Percentiles rank a stretch among this genome's conserved stretches.
Evolutionary conservation across 495 filamentous ascomycete species (phyloP).

Genomic region (Durotheca rogersii): DNA sequence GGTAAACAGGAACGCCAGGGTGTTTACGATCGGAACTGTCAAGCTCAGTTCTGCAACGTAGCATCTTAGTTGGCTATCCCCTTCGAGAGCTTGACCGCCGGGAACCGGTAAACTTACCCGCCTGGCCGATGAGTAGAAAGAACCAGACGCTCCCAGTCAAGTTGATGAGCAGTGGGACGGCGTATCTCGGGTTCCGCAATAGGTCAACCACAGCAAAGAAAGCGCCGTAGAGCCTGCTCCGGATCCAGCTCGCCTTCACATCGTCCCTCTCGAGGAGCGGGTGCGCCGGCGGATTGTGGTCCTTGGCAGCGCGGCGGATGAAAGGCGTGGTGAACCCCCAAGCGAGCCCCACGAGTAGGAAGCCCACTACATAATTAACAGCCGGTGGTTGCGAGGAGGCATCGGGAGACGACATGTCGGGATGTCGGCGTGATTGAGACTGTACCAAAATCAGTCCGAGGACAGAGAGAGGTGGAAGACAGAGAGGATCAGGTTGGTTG

Average conservation of each 20-base stretch:
- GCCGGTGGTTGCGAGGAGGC: constrained; percentile 52
- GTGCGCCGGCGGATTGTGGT: constrained; percentile 56
- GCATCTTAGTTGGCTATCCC: constrained; percentile 2
- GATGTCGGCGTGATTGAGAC: no score
- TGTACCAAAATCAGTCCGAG: not conserved
- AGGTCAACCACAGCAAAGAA: constrained; percentile 77
- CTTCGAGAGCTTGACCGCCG: not conserved
- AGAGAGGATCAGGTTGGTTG: no score
- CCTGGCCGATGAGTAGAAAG: constrained; percentile 88
- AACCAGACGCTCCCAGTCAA: constrained; percentile 97
- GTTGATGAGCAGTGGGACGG: constrained; percentile 82
- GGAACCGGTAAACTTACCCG: constrained; percentile 58
- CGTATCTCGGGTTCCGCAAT: constrained; percentile 77
- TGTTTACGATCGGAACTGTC: constrained; percentile 93
- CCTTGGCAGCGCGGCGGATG: constrained; percentile 66
- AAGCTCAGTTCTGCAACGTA: constrained; percentile 75
- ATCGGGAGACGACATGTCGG: constrained; percentile 27
- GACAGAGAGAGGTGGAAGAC: not conserved
- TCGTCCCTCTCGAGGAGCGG: constrained; percentile 45
- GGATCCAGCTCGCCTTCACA: constrained; percentile 52
- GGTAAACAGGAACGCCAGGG: constrained; percentile 90
- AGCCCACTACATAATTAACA: constrained; percentile 80
- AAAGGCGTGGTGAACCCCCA: constrained; percentile 79
- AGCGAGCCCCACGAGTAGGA: constrained; percentile 86
- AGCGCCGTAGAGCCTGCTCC: constrained; percentile 54